Base-by-base conservation (phyloP, 495 filamentous ascomycete species). In the Xylaria sp. region DNA sequence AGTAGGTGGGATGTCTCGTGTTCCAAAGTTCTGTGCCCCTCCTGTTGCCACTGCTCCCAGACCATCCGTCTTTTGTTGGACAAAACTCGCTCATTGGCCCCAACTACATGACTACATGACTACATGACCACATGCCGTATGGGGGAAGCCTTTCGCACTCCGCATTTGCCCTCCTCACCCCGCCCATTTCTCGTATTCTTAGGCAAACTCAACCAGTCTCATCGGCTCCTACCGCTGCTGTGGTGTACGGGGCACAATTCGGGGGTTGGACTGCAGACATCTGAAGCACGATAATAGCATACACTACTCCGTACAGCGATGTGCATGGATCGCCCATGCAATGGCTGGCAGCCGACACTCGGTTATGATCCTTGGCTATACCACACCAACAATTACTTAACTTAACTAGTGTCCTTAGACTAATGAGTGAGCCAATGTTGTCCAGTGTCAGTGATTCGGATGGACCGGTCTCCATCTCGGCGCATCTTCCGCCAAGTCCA, bases 131-230 rank as follows among this genome's bases (percentile, higher is more conserved):
- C 69, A 71, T 71, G 61, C 69, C 69, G 29, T 43, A 58, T 71
- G 40, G 35, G 69, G 69, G 66, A 65, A 71, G 26, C 29, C 40
- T 40, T 64, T 14, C 26, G 19, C 67, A 62, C 67, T 62, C 58
- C 67, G 43, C 67, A 69, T 68, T 46, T 61, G 53, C 67, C 37
- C 67, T 69, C 57, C 67, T 43, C 44, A 70, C 48, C 35, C 57
- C 65, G 9, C 61, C 14, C 43, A 29, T 53, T 70, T 70, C 68
- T 70, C 68, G 68, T 70, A 70, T 70, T 70, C 68, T 43, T 46
- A 40, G 6, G 19, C n/a, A 31, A 52, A 3, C 58, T 53, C 33
- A 17, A 7, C 61, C 19, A 46, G 41, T 46, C 19, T 21, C 8
- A 12, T 59, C 44, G 63, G 21, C 46, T 48, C 44, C 17, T 19